Base-by-base conservation (phyloP, 2,329 filamentous ascomycete species). In the Penicillium sclerotiorum region DNA sequence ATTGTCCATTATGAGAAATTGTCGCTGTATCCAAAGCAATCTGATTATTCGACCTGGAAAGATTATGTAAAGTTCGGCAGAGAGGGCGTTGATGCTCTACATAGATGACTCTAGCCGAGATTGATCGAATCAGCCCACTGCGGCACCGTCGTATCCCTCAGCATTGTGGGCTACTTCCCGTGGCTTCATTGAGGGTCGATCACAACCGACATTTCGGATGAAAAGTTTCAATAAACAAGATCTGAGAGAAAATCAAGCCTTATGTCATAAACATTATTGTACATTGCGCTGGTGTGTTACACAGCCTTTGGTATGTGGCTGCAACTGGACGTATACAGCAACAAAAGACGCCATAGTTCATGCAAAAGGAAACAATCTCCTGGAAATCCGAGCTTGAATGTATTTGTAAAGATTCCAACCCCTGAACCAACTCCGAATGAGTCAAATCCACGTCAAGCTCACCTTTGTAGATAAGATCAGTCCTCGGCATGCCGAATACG, bases 401-500 rank as follows among this genome's bases (percentile, higher is more conserved):
- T 21, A 11, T 9, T 2, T 23, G 8, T 4, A 6, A 8, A 17
- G 21, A 40, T 17, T 27, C 25, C 13, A 12, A 30, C 1, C 17
- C 23, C 25, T 32, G 17, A 20, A 18, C 20, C 17, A 21, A 21
- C 11, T 36, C 11, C 17, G 8, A 32, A 42, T 30, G 27, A 32
- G 17, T 11, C 17, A 30, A 32, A 12, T 5, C 8, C 7, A 17
- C 17, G 39, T 42, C 39, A 42, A 42, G 17, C 8, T 15, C 3
- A 12, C 11, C 6, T 36, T 36, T 33, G 32, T n/a, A 43, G 40
- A 21, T 33, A 43, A 15, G 28, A 23, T 43, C 40, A 11, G 40
- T 33, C 13, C 17, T 18, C 40, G 40, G 40, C 40, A 43, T 43
- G 27, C 40, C 40, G 40, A 33, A 20, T 20, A 33, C 8, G n/a